Evolutionary conservation across 768 basidiomycete genomes (phyloP), one percentile per base, ranked within the genome.

Genomic region (Agrocybe pediades): DNA sequence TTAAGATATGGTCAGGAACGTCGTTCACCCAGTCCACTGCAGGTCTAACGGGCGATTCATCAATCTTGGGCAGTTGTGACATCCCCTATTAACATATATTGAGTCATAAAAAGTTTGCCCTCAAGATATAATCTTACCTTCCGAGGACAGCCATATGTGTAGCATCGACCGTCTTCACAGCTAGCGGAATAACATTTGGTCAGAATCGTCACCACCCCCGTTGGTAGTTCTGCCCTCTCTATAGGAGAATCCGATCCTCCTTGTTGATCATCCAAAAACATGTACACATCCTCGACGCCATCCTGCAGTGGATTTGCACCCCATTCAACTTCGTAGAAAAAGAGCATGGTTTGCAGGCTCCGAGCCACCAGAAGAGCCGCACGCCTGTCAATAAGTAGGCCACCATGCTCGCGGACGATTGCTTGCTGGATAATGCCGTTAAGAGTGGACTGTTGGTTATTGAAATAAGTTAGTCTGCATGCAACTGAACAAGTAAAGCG

Each of bases 261-360:
- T 50, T 88, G 87, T 41, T 82, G 79, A 54, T 97, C 95, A 54
- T 94, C 94, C 68, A 93, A 74, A 71, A 98, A 96, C 82, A 90
- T 91, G 69, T 90, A 98, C 2, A 97, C 95, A 60, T 96, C 93
- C 63, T 96, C 95, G 2, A 96, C 90, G 1, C 90, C 88, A 62
- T 96, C 95, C 55, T 90, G 85, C 48, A 98, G 72, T 2, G 87
- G 78, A 17, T 87, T 83, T 42, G 86, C 85, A 21, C 92, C 92
- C 92, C 95, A 96, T 66, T 98, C 95, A 2, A 98, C 95, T 65
- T 99, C 97, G 66, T 95, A 92, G 71, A 98, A 95, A 77, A 94
- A 98, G 7, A 98, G 79, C 68, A 93, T 90, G 53, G 83, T 86
- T 64, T 98, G 95, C 23, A 98, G 75, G 55, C 91, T 91, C 21